A percentile compares a stretch with the other conserved stretches of the same genome.
phyloP scores from a whole-genome alignment of 1,139 yeast species.

The Debaryomyces psychrophilus region DNA sequence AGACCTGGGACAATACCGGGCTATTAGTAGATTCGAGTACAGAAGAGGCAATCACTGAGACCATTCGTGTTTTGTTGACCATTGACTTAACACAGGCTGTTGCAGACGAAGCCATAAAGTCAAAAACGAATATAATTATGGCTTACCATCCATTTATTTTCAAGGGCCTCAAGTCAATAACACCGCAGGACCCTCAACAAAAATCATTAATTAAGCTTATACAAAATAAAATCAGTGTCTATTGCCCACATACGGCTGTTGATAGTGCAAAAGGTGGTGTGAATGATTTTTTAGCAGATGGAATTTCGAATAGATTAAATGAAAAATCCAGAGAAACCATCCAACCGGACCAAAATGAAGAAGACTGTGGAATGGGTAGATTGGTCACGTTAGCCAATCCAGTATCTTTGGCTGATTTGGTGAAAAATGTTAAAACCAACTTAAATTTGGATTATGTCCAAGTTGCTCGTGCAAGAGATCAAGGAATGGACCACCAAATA shows the following conservation, averaged over 20 bases:
- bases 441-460: conserved; percentile 63
- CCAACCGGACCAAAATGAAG: conserved; percentile 30
- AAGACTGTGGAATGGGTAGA: conserved; percentile 84
- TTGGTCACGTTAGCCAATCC: conserved; percentile 53
- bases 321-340: conserved; percentile 32
- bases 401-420: conserved; percentile 46
- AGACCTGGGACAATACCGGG: conserved; percentile 94
- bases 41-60: conserved; percentile 20
- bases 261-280: conserved; percentile 94
- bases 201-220: conserved; percentile 70
- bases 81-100: conserved; percentile 85
- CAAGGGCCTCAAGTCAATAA: conserved; percentile 80
- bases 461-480: conserved; percentile 53
- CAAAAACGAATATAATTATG: conserved; percentile 57
- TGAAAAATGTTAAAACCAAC: conserved; percentile 56
- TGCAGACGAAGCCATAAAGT: conserved; percentile 76
- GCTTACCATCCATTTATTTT: conserved; percentile 97
- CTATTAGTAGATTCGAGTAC: conserved; percentile 62
- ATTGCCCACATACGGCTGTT: conserved; percentile 94
- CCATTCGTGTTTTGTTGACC: conserved; percentile 63
- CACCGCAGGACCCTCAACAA: conserved; percentile 77
- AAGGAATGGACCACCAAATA: conserved; percentile 34
- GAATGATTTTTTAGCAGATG: conserved; percentile 84
- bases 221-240: conserved; percentile 78
- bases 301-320: conserved; percentile 42